Evolutionary conservation across 2,329 filamentous ascomycete species (phyloP).

Genomic region (Fonsecaea multimorphosa): DNA sequence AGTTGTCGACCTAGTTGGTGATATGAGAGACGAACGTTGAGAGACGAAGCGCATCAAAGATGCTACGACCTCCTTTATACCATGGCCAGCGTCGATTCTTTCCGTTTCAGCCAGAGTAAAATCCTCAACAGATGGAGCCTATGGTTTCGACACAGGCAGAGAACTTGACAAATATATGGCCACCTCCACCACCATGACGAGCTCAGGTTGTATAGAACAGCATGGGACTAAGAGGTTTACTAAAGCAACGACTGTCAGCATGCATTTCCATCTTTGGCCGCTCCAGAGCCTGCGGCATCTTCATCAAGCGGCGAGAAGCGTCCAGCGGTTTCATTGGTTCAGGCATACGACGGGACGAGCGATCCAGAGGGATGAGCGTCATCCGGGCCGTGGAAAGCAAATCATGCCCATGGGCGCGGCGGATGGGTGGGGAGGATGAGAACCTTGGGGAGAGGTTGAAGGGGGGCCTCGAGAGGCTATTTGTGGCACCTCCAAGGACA

Average conservation of each 20-base stretch:
- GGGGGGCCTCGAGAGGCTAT: neutral
- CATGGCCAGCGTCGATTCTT: neutral
- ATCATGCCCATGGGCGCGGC: neutral
- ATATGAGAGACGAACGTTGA: neutral
- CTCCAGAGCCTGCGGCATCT: slow-evolving; percentile 84
- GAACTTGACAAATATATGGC: neutral
- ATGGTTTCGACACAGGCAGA: neutral
- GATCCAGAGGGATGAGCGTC: neutral
- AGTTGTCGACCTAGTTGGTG: neutral
- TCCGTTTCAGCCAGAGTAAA: neutral
- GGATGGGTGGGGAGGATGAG: neutral
- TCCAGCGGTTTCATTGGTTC: neutral
- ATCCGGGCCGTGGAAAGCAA: neutral
- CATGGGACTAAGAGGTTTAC: neutral
- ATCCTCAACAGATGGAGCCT: neutral
- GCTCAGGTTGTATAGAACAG: neutral
- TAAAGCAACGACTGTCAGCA: slow-evolving; percentile 7
- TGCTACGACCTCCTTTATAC: neutral
- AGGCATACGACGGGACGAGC: neutral
- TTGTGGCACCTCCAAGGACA: neutral
- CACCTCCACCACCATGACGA: neutral
- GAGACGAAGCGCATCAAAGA: neutral
- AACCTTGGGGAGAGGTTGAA: too few relatives aligned
- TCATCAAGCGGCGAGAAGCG: slow-evolving; percentile 49
- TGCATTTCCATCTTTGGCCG: slow-evolving; percentile 65